A percentile compares a stretch with the other conserved stretches of the same genome.
phyloP scores from a whole-genome alignment of 176 grass and related monocot species.

The Ensete ventricosum region DNA sequence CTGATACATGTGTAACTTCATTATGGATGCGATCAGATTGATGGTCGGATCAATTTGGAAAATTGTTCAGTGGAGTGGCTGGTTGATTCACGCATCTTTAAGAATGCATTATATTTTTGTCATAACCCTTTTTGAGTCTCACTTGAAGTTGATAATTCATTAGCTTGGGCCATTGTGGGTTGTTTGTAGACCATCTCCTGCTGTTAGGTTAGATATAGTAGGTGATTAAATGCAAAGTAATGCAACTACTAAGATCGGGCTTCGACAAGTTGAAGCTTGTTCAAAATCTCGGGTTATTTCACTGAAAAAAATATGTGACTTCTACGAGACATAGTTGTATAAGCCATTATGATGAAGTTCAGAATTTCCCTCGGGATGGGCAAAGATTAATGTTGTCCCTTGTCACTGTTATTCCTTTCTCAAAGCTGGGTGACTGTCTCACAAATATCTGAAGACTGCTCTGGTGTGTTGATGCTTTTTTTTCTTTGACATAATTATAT shows the following conservation, averaged over 20 bases:
- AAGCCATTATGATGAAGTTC: neutral
- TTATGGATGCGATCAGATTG: neutral
- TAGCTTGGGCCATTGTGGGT: neutral
- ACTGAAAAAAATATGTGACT: neutral
- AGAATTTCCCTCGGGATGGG: neutral
- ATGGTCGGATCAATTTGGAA: neutral
- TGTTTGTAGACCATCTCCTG: neutral
- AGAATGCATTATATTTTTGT: neutral
- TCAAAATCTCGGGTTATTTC: neutral
- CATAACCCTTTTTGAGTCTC: neutral
- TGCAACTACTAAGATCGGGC: neutral
- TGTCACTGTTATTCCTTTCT: neutral
- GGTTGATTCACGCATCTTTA: neutral
- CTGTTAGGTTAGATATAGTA: neutral
- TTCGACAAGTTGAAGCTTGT: neutral
- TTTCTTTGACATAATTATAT: neutral
- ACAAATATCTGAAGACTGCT: too few relatives aligned
- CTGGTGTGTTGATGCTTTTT: neutral
- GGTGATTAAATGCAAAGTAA: too few relatives aligned
- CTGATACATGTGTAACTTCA: neutral
- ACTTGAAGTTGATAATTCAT: neutral
- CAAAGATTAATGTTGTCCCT: neutral
- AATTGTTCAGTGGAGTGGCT: neutral
- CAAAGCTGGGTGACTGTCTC: neutral
- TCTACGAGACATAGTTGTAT: neutral